Evolutionary conservation across 2,329 filamentous ascomycete species (phyloP), one percentile per base, ranked within the genome.

Genomic region (Colletotrichum zoysiae): DNA sequence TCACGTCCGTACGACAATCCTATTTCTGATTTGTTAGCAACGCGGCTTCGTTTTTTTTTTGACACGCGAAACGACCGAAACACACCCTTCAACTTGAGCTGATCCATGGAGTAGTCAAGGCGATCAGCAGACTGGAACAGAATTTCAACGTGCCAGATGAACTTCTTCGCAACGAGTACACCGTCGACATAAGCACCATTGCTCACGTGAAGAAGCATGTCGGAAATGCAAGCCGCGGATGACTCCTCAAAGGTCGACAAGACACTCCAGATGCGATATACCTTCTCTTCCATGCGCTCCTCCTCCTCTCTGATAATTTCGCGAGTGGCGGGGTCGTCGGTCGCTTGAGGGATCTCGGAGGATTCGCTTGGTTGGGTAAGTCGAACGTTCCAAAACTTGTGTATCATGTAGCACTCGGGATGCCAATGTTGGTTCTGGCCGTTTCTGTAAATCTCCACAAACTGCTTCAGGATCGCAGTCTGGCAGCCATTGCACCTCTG

Each of bases 361-460:
- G 82, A 79, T 69, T 90, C 86, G 51, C 87, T 86, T 14, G 88
- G 86, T 35, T 90, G 87, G 14, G 91, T 90, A 48, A 99, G 86
- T 63, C 96, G 91, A 71, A 99, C 96, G 79, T 98, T 99, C 96
- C 96, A 99, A 82, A 98, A 99, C 79, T 99, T 99, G 84, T 99
- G 96, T 74, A 99, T 99, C 96, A 99, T 99, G 83, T 99, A 99
- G 82, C 96, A 99, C 82, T 99, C 96, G 2, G 96, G 96, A 80
- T 99, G 96, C 96, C 96, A 99, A 81, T 99, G 96, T 79, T 99
- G 96, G 79, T 98, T 98, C 80, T 97, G 93, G 2, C 95, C 95
- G 81, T 98, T 98, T 76, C 96, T 92, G 83, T 95, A 99, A 73
- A 99, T 98, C 82, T 99, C 96, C 73, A 99, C 96, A 81, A 99